Evolutionary conservation across 1,284 basidiomycete genomes (phyloP).

Genomic region (Rhizoctonia solani): DNA sequence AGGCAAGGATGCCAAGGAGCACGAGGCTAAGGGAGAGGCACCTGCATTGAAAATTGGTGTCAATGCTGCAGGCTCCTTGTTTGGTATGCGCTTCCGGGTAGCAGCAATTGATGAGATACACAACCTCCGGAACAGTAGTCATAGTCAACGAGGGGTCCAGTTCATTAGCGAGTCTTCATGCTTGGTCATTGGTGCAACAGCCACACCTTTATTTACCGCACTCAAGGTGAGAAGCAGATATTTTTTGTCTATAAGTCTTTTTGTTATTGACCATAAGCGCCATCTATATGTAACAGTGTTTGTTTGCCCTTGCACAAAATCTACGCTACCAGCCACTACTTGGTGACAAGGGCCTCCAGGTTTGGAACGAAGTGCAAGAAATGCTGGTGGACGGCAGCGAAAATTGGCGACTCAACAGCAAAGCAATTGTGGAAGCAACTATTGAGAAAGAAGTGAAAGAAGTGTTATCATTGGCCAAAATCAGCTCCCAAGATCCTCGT

Average conservation of each 20-base stretch:
- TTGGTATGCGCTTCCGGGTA: background rate
- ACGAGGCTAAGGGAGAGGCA: background rate
- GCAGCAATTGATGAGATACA: conserved; percentile 9
- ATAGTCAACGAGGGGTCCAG: background rate
- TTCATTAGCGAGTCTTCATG: background rate
- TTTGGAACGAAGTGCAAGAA: background rate
- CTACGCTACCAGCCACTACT: conserved; percentile 18
- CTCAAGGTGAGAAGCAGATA: background rate
- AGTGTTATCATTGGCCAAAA: too few relatives aligned
- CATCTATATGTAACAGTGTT: background rate
- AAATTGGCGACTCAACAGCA: background rate
- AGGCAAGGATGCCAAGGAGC: background rate
- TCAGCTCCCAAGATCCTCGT: background rate
- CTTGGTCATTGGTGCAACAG: background rate
- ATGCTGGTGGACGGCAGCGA: background rate
- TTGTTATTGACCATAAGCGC: background rate
- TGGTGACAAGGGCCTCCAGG: conserved; percentile 43
- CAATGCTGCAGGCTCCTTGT: background rate
- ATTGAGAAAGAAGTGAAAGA: background rate
- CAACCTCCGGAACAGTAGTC: background rate
- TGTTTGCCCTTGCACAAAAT: conserved; percentile 1
- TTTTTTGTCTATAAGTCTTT: background rate
- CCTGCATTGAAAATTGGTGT: background rate
- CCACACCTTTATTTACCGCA: background rate
- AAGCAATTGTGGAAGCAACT: background rate